phyloP scores from a whole-genome alignment of 352 stramenopile species.

The Halophytophthora batemanensis region DNA sequence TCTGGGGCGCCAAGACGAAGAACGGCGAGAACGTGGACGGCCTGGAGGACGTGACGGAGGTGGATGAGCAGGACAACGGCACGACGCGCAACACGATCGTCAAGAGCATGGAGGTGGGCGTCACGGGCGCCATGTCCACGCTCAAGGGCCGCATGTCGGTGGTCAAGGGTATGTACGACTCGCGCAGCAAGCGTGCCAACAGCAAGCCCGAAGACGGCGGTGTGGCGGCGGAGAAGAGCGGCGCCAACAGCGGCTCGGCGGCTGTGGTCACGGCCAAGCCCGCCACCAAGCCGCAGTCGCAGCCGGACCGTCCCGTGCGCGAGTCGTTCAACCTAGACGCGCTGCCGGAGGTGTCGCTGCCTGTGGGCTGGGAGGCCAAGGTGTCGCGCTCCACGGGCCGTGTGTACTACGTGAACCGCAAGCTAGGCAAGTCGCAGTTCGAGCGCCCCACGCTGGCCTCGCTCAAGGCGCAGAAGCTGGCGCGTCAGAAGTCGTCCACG shows the following conservation, averaged over 20 bases:
- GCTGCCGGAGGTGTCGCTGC: constrained; percentile 75
- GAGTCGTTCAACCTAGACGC: constrained; percentile 86
- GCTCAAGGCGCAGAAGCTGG: constrained; percentile 81
- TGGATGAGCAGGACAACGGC: constrained; percentile 38
- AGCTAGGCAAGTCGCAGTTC: constrained; percentile 85
- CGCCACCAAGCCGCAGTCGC: constrained; percentile 30
- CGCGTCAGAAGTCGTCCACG: constrained; percentile 57
- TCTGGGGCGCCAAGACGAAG: constrained; percentile 62
- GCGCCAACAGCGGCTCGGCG: constrained; percentile 21
- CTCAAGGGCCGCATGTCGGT: constrained; percentile 80
- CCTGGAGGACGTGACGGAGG: constrained; percentile 47
- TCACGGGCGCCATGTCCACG: constrained; percentile 73
- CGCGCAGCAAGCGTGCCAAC: constrained; percentile 52
- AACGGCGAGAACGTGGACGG: constrained; percentile 48
- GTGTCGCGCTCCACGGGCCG: constrained; percentile 80
- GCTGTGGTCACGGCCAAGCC: constrained; percentile 26
- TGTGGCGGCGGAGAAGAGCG: constrained; percentile 19
- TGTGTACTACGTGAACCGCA: constrained; percentile 89
- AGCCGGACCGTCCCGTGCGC: constrained; percentile 56
- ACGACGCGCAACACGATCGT: constrained; percentile 78
- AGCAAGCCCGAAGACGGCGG: constrained; percentile 44
- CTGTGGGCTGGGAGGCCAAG: constrained; percentile 84
- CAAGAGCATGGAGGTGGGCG: constrained; percentile 67
- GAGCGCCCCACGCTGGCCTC: constrained; percentile 81
- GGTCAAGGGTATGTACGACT: constrained; percentile 78